Evolutionary conservation across 495 filamentous ascomycete genomes (phyloP), one percentile per base, ranked within the genome.

Genomic region (Amniculicola lignicola): DNA sequence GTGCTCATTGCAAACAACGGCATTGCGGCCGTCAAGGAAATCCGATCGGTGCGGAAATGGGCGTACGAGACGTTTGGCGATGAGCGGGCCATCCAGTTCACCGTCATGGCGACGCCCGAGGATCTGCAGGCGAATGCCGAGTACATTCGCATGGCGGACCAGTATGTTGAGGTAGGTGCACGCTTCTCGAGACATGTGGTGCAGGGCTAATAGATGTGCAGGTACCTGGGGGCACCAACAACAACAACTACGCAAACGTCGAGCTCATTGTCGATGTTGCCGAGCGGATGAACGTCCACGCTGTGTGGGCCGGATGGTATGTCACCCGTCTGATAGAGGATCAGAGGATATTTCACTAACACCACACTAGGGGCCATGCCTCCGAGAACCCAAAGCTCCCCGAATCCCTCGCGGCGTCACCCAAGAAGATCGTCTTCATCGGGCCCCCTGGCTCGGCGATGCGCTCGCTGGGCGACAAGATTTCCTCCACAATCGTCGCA

Each of bases 191-290:
- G 23, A 9, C 50, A 22, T 14, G 40, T 4, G 29, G 52, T 9
- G 37, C 12, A 25, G 42, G 22, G 21, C 36, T 47, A 15, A 54
- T 37, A 43, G 54, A 27, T 16, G 19, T 24, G 24, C 61, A 81
- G 77, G 84, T 89, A 42, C 93, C 93, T n/a, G 93, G 93, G 63
- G 93, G 93, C 65, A 99, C 94, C 39, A 99, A 99, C 76, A 99
- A 99, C 79, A 96, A 99, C 83, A 99, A 99, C 75, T 99, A 99
- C 70, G 93, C 93, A 69, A 99, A 99, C 74, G 93, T 99, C 40
- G 93, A 99, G 76, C 78, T 99, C 64, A 97, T 99, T 70, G 93
- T 99, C 53, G 93, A 99, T 77, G 82, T 99, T 69, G 93, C 93
- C n/a, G 93, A 99, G 77, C 88, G 93, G 28, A 96, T 96, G 89